Percentiles rank a stretch among this genome's conserved stretches.
Evolutionary conservation across 2,329 filamentous ascomycete genomes (phyloP).

Genomic region (Coniochaeta sp.): DNA sequence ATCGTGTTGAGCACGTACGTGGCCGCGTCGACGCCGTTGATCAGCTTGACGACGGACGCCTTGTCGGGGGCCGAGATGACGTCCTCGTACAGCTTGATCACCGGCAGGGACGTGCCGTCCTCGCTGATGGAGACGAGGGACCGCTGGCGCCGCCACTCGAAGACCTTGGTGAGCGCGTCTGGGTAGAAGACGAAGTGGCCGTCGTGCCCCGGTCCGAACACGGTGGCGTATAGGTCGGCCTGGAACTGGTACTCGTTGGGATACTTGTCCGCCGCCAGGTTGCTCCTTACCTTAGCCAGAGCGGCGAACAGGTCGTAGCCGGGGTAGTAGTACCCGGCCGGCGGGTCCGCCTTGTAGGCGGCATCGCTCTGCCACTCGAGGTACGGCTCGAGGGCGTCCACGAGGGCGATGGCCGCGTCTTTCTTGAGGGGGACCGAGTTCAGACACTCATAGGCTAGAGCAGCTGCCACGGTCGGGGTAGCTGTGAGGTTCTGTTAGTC

Average conservation of each 20-base stretch:
- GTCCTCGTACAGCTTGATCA: conserved; percentile 41
- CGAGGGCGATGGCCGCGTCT: conserved; percentile 27
- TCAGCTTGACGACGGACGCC: conserved; percentile 15
- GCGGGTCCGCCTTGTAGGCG: conserved; percentile 20
- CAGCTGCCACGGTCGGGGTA: conserved; percentile 22
- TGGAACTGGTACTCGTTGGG: conserved; percentile 33
- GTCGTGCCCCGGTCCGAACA: conserved; percentile 31
- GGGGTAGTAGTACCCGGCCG: conserved; percentile 26
- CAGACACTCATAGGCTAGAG: conserved; percentile 30
- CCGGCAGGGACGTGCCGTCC: conserved; percentile 22
- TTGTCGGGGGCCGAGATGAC: conserved; percentile 13
- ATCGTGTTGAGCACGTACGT: conserved; percentile 33
- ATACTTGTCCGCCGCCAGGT: conserved; percentile 25
- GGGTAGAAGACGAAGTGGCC: conserved; percentile 33
- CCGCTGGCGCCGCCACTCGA: conserved; percentile 26
- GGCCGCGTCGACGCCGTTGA: conserved; percentile 20
- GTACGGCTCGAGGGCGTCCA: conserved; percentile 31
- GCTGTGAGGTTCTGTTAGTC: conserved; percentile 2
- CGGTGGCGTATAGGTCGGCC: conserved; percentile 26
- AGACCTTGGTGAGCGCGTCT: conserved; percentile 27
- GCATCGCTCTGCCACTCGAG: conserved; percentile 32
- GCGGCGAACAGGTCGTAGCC: conserved; percentile 28
- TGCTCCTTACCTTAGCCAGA: conserved; percentile 22
- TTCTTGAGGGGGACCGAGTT: conserved; percentile 32
- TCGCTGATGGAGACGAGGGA: conserved; percentile 34